Percentiles rank a stretch among this genome's conserved stretches.
These are phyloP conservation scores for Tetrahymena elliotti DNA, from an alignment of 73 alveolate genomes.

Conservation along the genomic window DNA sequence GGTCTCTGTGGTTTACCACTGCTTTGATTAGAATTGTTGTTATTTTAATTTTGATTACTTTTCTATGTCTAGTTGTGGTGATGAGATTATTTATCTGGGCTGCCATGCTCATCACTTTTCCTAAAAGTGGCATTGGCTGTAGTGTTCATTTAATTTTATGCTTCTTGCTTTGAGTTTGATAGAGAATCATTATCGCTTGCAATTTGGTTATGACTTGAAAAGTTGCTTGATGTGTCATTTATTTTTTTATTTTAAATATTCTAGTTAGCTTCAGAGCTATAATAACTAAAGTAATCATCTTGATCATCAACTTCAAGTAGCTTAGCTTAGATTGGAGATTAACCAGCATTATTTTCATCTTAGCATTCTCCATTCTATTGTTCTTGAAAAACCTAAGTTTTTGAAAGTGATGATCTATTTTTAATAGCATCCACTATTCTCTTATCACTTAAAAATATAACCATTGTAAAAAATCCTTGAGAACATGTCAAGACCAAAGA, in stretches of 20 bases:
- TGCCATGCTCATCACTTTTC: neutral
- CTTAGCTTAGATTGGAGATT: neutral
- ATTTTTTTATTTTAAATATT: neutral
- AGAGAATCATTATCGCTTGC: neutral
- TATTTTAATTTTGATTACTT: too few species aligned
- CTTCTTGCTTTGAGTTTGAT: neutral
- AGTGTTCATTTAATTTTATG: neutral
- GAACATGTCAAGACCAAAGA: neutral
- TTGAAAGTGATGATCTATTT: neutral
- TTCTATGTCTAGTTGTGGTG: neutral
- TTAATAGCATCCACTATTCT: neutral
- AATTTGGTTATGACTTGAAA: neutral
- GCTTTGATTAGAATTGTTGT: neutral
- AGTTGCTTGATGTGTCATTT: neutral
- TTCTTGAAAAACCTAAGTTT: neutral
- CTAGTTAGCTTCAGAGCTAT: neutral
- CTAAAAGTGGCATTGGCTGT: neutral
- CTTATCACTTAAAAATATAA: neutral
- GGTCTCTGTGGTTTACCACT: neutral
- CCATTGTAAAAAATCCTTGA: neutral
- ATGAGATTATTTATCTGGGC: neutral
- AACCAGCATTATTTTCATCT: neutral
- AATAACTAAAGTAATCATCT: neutral
- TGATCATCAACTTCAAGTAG: neutral
- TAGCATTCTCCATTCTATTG: neutral